Conservation (phyloP, 805 yeast species). For the Starmera dryadoides region DNA sequence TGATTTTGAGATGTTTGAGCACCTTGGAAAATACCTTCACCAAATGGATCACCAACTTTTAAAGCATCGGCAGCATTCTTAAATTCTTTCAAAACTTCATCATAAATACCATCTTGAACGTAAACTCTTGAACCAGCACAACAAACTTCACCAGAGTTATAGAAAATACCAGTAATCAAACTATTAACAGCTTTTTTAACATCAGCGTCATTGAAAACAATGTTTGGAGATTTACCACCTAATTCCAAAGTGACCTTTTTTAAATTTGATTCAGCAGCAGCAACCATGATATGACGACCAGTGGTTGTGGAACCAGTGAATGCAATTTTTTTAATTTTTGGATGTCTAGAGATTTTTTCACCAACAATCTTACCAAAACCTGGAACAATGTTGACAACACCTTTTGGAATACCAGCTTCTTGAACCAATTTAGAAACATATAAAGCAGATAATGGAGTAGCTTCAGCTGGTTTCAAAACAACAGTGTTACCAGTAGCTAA, state of each 20-base stretch:
- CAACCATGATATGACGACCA: constrained; percentile 76
- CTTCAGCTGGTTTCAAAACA: constrained; percentile 81
- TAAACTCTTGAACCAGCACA: constrained; percentile 91
- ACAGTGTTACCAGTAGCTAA: constrained; percentile 81
- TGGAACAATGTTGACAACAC: constrained; percentile 73
- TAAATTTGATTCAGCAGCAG: constrained; percentile 73
- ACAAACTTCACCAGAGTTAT: constrained; percentile 94
- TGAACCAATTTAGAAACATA: constrained; percentile 55
- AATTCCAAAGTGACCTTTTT: constrained; percentile 91
- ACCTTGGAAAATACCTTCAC: constrained; percentile 74
- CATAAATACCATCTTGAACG: constrained; percentile 81
- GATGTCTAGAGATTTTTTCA: constrained; percentile 61
- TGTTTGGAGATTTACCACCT: constrained; percentile 95
- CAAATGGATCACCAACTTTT: constrained; percentile 82
- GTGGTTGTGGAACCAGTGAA: constrained; percentile 87
- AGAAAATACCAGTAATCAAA: constrained; percentile 78
- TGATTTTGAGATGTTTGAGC: constrained; percentile 85
- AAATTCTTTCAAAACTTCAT: constrained; percentile 59
- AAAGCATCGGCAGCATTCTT: constrained; percentile 43
- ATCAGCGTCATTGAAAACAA: constrained; percentile 82
- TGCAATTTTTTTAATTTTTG: constrained; percentile 68
- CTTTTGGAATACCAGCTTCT: constrained; percentile 78
- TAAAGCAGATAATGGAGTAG: constrained; percentile 79
- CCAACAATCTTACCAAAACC: constrained; percentile 78
- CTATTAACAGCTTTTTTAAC: constrained; percentile 67